Base-by-base conservation (phyloP, 495 filamentous ascomycete genomes). In the Delitschia confertaspora region DNA sequence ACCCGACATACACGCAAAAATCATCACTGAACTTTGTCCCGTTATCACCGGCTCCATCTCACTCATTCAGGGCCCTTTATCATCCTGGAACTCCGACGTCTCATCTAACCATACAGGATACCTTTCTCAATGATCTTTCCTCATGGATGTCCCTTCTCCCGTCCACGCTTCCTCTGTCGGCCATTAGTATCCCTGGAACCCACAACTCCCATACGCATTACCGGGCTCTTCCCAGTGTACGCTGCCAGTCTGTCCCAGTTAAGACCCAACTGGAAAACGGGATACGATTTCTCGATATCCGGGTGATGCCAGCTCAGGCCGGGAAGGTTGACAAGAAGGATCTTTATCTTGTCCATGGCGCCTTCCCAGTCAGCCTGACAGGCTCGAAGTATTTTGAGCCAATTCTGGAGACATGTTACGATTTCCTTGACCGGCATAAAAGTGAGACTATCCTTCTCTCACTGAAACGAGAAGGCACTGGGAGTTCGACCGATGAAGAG, bases 281-380 rank as follows among this genome's bases (percentile, higher is more conserved):
- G 25, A 80, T 96, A 17, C 85, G 91, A 38, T 96, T 95, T 69
- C 78, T 98, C 53, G 91, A 98, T 60, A 78, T 98, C 47, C 80
- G 91, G 32, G 83, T 85, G 29, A 76, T 84, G 54, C 75, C 75
- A 3, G 65, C 72, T 25, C 65, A 68, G 53, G 73, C 76, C 4
- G 66, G 74, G 13, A 66, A 80, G 32, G 62, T 69, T 0, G 63
- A 49, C 38, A 71, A 70, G 29, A 76, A 81, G 47, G 69, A 67
- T 43, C 64, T 83, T 4, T 66, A 73, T 45, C 74, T 85, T 27
- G 81, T 87, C 5, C 84, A 93, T 60, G 78, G 86, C 36, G 78
- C 75, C 11, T 88, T 88, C 60, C 83, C 84, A n/a, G 72, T 85
- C 53, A 72, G 78, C 4, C 63, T 88, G 4, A 76, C 78, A 0